A percentile compares a stretch with the other conserved stretches of the same genome.
These are phyloP conservation scores for Astrocystis sublimbata DNA, from an alignment of 495 filamentous ascomycete genomes.

Conservation along the genomic window DNA sequence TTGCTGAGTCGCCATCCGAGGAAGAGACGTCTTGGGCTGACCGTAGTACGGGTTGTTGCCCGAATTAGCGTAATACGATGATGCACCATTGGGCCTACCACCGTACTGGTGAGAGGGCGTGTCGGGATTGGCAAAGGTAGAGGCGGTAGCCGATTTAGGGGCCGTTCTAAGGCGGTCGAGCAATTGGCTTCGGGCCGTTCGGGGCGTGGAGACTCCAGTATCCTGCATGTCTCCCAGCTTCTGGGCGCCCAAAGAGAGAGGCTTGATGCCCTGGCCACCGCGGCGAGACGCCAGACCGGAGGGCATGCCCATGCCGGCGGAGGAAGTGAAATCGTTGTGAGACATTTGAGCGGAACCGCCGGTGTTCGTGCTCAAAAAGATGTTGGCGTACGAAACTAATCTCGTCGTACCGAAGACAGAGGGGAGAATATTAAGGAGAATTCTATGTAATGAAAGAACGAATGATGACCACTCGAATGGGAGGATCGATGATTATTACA, in stretches of 20 bases:
- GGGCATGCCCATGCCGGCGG: conserved; percentile 71
- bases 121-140: conserved; percentile 58
- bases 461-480: conserved; percentile 32
- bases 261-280: conserved; percentile 76
- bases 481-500: conserved; percentile 35
- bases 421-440: conserved; percentile 33
- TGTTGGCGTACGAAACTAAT: conserved; percentile 12
- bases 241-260: conserved; percentile 70
- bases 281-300: conserved; percentile 77
- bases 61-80: conserved; percentile 48
- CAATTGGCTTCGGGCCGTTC: conserved; percentile 92
- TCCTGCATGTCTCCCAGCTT: conserved; percentile 51
- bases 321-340: conserved; percentile 73
- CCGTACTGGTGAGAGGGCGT: conserved; percentile 51
- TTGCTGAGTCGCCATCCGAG: conserved; percentile 43
- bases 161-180: conserved; percentile 91
- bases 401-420: conserved; percentile 21
- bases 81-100: conserved; percentile 51
- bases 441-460: conserved; percentile 32
- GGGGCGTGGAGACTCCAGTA: conserved; percentile 69
- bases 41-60: too few relatives aligned
- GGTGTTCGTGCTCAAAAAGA: conserved; percentile 83
- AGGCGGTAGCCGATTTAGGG: conserved; percentile 75
- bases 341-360: conserved; percentile 99
- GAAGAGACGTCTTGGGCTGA: conserved; percentile 57